These are phyloP conservation scores for Lipomyces yarrowii DNA, from an alignment of 1,139 yeast species.

Conservation along the genomic window DNA sequence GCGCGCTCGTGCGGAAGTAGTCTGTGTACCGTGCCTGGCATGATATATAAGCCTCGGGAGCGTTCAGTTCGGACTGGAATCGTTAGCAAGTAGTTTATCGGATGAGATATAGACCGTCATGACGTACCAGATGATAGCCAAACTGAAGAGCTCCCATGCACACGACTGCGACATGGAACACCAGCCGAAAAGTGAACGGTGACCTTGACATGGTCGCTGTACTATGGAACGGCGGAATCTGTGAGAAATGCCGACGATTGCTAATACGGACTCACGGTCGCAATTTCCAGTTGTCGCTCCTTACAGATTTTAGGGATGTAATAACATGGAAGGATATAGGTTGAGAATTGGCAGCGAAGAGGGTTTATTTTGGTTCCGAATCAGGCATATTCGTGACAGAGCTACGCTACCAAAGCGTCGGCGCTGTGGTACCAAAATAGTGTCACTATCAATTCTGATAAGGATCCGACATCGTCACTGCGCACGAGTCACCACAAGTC, in stretches of 20 bases:
- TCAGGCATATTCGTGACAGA: too few relatives aligned
- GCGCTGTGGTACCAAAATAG: too few relatives aligned
- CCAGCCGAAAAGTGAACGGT: conserved; percentile 23
- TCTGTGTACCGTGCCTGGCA: conserved; percentile 45
- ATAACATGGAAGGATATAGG: too few relatives aligned
- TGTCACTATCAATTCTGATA: background rate
- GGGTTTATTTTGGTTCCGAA: too few relatives aligned
- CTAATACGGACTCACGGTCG: background rate
- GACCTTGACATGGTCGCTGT: background rate
- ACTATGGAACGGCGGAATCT: background rate
- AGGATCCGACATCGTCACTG: background rate
- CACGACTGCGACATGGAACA: conserved; percentile 45
- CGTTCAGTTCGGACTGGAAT: conserved; percentile 70
- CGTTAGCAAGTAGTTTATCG: background rate
- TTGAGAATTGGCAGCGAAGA: too few relatives aligned
- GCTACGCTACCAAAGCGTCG: too few relatives aligned
- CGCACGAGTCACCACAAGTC: background rate
- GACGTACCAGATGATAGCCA: conserved; percentile 71
- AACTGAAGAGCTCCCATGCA: conserved; percentile 80
- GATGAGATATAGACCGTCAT: background rate
- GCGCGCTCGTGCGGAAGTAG: conserved; percentile 32
- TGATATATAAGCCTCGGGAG: conserved; percentile 68
- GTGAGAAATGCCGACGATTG: background rate
- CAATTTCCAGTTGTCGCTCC: too few relatives aligned
- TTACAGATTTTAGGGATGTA: too few relatives aligned